Base-by-base conservation (phyloP, 2,329 filamentous ascomycete species). In the Penicillium sp. region DNA sequence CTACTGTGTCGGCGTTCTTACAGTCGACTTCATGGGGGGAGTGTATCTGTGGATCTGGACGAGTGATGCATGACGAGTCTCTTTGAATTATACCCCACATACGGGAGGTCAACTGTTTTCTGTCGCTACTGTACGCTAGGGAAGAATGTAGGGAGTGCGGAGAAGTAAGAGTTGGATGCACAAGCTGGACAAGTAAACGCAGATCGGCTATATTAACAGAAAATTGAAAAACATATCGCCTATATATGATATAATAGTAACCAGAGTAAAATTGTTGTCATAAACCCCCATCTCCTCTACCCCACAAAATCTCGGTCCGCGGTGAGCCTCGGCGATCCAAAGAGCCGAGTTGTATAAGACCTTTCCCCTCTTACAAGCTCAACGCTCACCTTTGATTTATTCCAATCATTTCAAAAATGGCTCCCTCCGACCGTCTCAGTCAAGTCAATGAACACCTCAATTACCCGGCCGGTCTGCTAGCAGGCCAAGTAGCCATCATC, bases 401-500 rank as follows among this genome's bases (percentile, higher is more conserved):
- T 8, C 45, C 15, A 33, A 33, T 33, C 45, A 47, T 44, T 56
- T 16, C 3, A 31, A 73, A 51, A 45, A 76, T 76, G 73, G 66
- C 84, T 44, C 72, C 73, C 39, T 81, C 84, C 53, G 68, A 77
- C 68, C 85, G 89, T 61, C 78, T 89, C 49, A 79, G 82, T 40
- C 90, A 94, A 75, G 85, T 95, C 66, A 84, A 87, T 38, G 82
- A 82, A 60, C 91, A 95, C 75, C 84, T 96, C 67, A 92, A 91
- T 78, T 93, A 87, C 77, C 90, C 91, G 38, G 83, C 84, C 70
- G 91, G 91, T 57, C 80, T 96, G 73, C 84, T 96, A 53, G 83
- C 83, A 31, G 89, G 88, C 51, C 91, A 96, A 72, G 85, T 89
- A 16, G 91, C 91, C 68, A 95, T 96, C 73, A 88, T 96, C 72